A percentile compares a stretch with the other conserved stretches of the same genome.
Conservation (phyloP, 1,139 yeast species). For the Debaryomycetaceae sp. region DNA sequence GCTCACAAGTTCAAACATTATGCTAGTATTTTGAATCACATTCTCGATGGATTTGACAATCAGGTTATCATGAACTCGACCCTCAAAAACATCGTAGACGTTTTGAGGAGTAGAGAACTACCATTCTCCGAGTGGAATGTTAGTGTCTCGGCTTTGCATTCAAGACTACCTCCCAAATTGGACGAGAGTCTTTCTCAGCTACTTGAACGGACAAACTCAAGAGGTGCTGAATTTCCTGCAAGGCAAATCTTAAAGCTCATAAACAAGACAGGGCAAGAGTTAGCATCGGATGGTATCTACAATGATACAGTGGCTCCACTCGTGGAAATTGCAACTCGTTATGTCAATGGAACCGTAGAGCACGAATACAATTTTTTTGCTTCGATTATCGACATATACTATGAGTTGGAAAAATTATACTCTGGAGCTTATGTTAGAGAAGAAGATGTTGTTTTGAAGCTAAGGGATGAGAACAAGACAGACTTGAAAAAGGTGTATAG, state of each 20-base stretch:
- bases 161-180: slow-evolving; percentile 77
- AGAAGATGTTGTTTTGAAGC: slow-evolving; percentile 78
- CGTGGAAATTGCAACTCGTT: slow-evolving; percentile 64
- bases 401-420: slow-evolving; percentile 72
- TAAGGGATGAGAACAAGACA: slow-evolving; percentile 84
- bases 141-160: slow-evolving; percentile 85
- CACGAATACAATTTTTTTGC: slow-evolving; percentile 82
- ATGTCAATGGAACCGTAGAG: slow-evolving; percentile 70
- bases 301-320: slow-evolving; percentile 68
- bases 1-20: slow-evolving; percentile 66
- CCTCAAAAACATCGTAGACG: slow-evolving; percentile 64
- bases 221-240: slow-evolving; percentile 89
- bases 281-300: slow-evolving; percentile 49
- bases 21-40: slow-evolving; percentile 64
- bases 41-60: slow-evolving; percentile 87
- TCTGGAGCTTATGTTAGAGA: slow-evolving; percentile 72
- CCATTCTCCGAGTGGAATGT: slow-evolving; percentile 93
- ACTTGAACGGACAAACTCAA: slow-evolving; percentile 63
- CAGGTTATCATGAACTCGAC: slow-evolving; percentile 90
- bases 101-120: slow-evolving; percentile 72
- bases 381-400: slow-evolving; percentile 65
- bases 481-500: slow-evolving; percentile 70
- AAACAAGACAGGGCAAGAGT: slow-evolving; percentile 50
- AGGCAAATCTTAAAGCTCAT: slow-evolving; percentile 67
- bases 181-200: slow-evolving; percentile 64